Percentiles rank a stretch among this genome's conserved stretches.
Evolutionary conservation across 2,329 filamentous ascomycete species (phyloP).

Genomic region (Cordyceps cateniannulata): DNA sequence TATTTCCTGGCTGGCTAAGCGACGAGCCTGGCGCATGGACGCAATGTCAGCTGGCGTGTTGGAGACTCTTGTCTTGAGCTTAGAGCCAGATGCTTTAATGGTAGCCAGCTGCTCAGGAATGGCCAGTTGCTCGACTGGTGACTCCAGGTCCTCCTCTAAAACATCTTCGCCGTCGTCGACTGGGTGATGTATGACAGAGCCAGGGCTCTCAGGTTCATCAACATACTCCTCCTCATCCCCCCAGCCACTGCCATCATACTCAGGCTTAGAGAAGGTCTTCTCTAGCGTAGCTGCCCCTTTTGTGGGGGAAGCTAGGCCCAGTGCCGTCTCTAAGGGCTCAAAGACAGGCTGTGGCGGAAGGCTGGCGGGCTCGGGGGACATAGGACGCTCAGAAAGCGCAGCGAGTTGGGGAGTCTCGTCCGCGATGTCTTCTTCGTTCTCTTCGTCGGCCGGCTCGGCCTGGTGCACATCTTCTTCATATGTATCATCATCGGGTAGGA

Average conservation of each 20-base stretch:
- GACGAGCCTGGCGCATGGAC: constrained; percentile 78
- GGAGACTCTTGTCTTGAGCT: constrained; percentile 82
- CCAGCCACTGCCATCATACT: constrained; percentile 59
- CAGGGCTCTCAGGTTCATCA: constrained; percentile 66
- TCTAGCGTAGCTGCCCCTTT: constrained; percentile 44
- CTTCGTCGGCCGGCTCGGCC: constrained; percentile 10
- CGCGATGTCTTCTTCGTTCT: constrained; percentile 31
- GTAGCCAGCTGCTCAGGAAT: constrained; percentile 81
- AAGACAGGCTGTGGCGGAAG: neutral
- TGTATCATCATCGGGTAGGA: constrained; percentile 51
- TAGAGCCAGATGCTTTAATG: constrained; percentile 78
- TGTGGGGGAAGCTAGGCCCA: constrained; percentile 15
- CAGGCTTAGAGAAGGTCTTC: constrained; percentile 47
- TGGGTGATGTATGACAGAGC: constrained; percentile 82
- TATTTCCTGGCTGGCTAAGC: constrained; percentile 74
- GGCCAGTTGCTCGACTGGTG: constrained; percentile 44
- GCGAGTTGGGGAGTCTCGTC: neutral
- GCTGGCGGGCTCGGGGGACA: neutral
- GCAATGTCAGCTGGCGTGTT: constrained; percentile 78
- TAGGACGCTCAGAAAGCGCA: neutral
- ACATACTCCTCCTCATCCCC: constrained; percentile 48
- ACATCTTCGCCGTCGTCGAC: constrained; percentile 33
- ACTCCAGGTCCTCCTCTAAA: constrained; percentile 22
- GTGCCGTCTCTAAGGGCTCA: neutral
- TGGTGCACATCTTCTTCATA: constrained; percentile 4